Evolutionary conservation across 2,329 filamentous ascomycete species (phyloP).

Genomic region (Hymenoscyphus scutula): DNA sequence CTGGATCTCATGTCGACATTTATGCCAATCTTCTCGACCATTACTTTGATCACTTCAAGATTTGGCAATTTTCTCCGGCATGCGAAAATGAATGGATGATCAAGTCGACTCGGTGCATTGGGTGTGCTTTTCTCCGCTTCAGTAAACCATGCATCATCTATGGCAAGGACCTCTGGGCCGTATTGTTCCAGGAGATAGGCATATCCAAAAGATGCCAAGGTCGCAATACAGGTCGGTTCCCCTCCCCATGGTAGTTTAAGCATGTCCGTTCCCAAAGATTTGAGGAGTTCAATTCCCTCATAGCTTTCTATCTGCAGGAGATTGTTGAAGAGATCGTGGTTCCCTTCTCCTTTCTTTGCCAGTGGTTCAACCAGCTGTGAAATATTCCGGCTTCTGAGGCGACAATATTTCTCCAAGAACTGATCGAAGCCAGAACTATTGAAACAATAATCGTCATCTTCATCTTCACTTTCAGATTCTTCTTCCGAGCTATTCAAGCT

Average conservation of each 20-base stretch:
- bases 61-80: conserved; percentile 37
- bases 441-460: neutral
- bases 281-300: conserved; percentile 8
- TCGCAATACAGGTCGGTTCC: too few relatives aligned
- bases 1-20: conserved; percentile 33
- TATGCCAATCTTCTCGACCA: conserved; percentile 38
- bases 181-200: conserved; percentile 14
- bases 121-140: neutral
- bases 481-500: neutral
- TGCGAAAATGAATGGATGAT: conserved; percentile 28
- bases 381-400: too few relatives aligned
- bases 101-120: neutral
- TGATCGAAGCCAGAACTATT: neutral
- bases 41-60: conserved; percentile 36
- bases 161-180: neutral
- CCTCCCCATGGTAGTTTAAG: too few relatives aligned
- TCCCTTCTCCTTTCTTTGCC: too few relatives aligned
- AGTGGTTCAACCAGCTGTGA: too few relatives aligned
- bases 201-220: conserved; percentile 17
- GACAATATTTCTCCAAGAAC: neutral
- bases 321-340: conserved; percentile 5
- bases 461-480: conserved; percentile 4
- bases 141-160: neutral
- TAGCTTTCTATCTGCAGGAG: conserved; percentile 13
- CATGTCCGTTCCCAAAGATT: neutral